Evolutionary conservation across 2,329 filamentous ascomycete species (phyloP).

Genomic region (Boeremia lycopersici): DNA sequence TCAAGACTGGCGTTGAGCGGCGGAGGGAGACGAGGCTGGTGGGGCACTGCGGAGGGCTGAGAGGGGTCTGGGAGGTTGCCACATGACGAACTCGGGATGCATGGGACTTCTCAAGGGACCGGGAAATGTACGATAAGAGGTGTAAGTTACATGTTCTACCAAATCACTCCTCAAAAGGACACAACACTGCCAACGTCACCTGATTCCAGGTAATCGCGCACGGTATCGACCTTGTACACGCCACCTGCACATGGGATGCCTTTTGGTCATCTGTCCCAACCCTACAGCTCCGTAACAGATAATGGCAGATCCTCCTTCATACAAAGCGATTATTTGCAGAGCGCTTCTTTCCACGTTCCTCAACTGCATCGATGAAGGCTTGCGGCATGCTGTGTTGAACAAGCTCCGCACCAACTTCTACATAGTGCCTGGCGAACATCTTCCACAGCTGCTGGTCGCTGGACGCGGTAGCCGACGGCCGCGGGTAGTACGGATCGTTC

Average conservation of each 20-base stretch:
- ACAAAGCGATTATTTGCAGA: neutral
- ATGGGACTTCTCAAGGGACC: neutral
- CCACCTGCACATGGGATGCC: conserved; percentile 24
- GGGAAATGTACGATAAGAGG: neutral
- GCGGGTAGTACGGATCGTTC: conserved; percentile 16
- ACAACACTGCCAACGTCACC: neutral
- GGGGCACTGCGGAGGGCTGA: neutral
- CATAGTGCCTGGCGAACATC: neutral
- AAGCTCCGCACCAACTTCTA: neutral
- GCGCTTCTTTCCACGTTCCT: neutral
- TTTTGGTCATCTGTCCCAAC: no score
- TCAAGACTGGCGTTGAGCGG: no score
- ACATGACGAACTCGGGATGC: no score
- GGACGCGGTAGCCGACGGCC: neutral
- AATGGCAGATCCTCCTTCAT: neutral
- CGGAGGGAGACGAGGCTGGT: no score
- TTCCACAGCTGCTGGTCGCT: neutral
- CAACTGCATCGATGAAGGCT: neutral
- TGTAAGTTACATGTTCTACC: neutral
- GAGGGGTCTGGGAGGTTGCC: neutral
- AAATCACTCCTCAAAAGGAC: neutral
- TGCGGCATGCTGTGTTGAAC: neutral
- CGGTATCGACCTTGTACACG: conserved; percentile 13
- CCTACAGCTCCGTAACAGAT: no score
- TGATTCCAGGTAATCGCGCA: neutral